phyloP scores from a whole-genome alignment of 2,329 filamentous ascomycete genomes.

The Pestalotiopsis fici region DNA sequence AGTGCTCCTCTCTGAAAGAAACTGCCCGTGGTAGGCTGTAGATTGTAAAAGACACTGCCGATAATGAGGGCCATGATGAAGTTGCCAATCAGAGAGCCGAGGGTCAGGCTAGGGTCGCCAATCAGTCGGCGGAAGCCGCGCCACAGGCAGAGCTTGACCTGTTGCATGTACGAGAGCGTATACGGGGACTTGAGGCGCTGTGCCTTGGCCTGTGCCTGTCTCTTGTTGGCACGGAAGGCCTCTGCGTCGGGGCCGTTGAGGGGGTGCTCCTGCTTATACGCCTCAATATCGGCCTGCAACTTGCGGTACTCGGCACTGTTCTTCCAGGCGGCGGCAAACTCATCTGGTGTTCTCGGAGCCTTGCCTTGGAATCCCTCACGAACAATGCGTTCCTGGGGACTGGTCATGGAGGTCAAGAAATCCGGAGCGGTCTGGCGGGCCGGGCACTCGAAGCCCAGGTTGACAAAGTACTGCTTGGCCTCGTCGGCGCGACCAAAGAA shows the following conservation, averaged over 20 bases:
- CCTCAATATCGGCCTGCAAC: slow-evolving; percentile 52
- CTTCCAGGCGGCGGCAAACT: slow-evolving; percentile 59
- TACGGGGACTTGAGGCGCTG: slow-evolving; percentile 21
- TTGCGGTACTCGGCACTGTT: slow-evolving; percentile 48
- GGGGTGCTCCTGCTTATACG: slow-evolving; percentile 51
- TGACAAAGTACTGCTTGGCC: slow-evolving; percentile 64
- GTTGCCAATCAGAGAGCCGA: slow-evolving; percentile 67
- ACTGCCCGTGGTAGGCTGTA: slow-evolving; percentile 60
- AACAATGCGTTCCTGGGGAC: slow-evolving; percentile 52
- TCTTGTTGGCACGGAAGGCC: slow-evolving; percentile 54
- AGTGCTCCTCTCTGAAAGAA: slow-evolving; percentile 78
- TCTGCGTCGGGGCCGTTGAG: slow-evolving; percentile 53
- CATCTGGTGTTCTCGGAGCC: slow-evolving; percentile 58
- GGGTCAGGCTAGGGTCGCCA: slow-evolving; percentile 17
- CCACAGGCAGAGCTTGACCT: slow-evolving; percentile 20
- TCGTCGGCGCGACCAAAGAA: slow-evolving; percentile 60
- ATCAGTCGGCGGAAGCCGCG: slow-evolving; percentile 16
- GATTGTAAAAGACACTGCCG: slow-evolving; percentile 75
- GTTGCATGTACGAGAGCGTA: slow-evolving; percentile 20
- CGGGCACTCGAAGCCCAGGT: slow-evolving; percentile 66
- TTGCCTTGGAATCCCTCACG: slow-evolving; percentile 54
- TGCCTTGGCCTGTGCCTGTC: slow-evolving; percentile 43
- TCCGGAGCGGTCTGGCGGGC: slow-evolving; percentile 66
- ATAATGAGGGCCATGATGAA: slow-evolving; percentile 75
- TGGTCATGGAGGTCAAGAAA: slow-evolving; percentile 71